Conservation (phyloP, 371 early-diverging fungal genomes). For the Mortierella sp. region DNA sequence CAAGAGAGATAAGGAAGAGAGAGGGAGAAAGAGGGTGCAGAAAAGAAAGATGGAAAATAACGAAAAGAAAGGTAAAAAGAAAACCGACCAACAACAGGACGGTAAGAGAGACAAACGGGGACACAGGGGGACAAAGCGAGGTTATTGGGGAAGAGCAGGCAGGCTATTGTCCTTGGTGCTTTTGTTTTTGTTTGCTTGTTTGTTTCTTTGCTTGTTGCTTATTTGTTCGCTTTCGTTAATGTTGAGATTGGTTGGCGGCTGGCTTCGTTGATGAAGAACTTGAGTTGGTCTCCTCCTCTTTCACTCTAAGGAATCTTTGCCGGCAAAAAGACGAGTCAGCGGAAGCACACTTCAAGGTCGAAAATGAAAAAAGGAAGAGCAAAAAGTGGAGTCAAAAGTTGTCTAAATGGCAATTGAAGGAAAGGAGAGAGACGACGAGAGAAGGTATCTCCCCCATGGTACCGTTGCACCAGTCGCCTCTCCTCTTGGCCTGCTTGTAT, state of each 20-base stretch:
- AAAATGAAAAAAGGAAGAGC: not conserved
- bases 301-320: not conserved
- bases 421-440: not conserved
- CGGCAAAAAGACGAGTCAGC: constrained; percentile 12
- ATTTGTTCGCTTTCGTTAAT: not conserved
- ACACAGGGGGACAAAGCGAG: not conserved
- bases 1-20: not conserved
- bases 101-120: not conserved
- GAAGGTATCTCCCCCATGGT: not conserved
- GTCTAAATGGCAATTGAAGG: not conserved
- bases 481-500: not conserved
- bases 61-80: not conserved
- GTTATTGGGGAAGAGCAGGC: too few species aligned
- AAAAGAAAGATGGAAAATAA: not conserved
- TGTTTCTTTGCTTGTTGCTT: not conserved
- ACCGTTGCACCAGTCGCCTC: constrained; percentile 9
- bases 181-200: not conserved
- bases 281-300: not conserved
- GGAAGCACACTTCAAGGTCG: too few species aligned
- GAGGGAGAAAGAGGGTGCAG: not conserved
- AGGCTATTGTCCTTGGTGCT: too few species aligned
- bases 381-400: not conserved
- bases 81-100: not conserved
- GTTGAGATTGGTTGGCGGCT: not conserved
- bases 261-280: not conserved